phyloP scores from a whole-genome alignment of 768 basidiomycete species.

The Xerocomellus chrysenteron region DNA sequence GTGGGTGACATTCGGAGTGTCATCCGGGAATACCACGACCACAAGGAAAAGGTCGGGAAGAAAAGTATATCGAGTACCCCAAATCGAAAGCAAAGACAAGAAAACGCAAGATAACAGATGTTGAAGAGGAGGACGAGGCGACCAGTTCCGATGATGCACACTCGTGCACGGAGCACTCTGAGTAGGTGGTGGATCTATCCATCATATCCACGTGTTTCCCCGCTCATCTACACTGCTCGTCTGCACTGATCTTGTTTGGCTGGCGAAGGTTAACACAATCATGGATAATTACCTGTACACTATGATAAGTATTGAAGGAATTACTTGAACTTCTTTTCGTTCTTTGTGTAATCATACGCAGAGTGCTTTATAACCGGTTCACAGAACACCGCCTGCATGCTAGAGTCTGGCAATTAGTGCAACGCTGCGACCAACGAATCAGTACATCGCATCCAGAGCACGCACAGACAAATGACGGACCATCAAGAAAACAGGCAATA shows the following conservation, averaged over 20 bases:
- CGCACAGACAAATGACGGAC: slow-evolving; percentile 33
- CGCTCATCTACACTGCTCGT: not conserved
- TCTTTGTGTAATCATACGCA: not conserved
- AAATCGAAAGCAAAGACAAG: slow-evolving; percentile 1
- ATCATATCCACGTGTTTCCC: not conserved
- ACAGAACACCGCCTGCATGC: slow-evolving; percentile 29
- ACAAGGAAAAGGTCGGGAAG: slow-evolving; percentile 5
- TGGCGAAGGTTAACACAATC: not conserved
- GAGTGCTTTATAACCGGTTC: slow-evolving; percentile 22
- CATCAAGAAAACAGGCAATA: slow-evolving; percentile 44
- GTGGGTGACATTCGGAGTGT: slow-evolving; percentile 9
- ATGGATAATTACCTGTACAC: not conserved
- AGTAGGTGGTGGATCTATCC: not conserved
- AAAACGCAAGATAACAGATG: slow-evolving; percentile 3
- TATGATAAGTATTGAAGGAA: not conserved
- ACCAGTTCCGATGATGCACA: slow-evolving; percentile 1
- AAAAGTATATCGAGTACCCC: not conserved
- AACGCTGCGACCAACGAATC: slow-evolving; percentile 19
- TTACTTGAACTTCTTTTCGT: not conserved
- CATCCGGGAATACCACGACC: slow-evolving; percentile 12
- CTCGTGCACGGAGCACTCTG: slow-evolving; percentile 1
- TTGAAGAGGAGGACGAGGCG: slow-evolving; percentile 9
- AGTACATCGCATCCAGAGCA: not conserved
- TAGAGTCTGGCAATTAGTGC: slow-evolving; percentile 22
- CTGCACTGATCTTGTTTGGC: not conserved